Evolutionary conservation across 306 rosid species (phyloP).

Genomic region (cucumber (Cucumis sativus)): Cucumber_9930_V3 NC_026655.2:4085001-4085500

Average conservation of each 20-base stretch:
- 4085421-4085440: constrained; percentile 22
- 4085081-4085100: constrained; percentile 31
- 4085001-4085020: constrained; percentile 73
- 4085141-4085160: constrained; percentile 73
- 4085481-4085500: constrained; percentile 13
- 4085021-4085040: constrained; percentile 95
- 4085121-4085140: constrained; percentile 88
- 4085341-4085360: constrained; percentile 97
- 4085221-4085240: constrained; percentile 44
- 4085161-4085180: constrained; percentile 83
- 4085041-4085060: constrained; percentile 90
- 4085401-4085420: constrained; percentile 95
- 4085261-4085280: constrained; percentile 8
- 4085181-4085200: constrained; percentile 73
- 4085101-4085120: constrained; percentile 82
- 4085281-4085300: constrained; percentile 29
- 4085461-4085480: background rate
- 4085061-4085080: constrained; percentile 30
- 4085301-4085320: constrained; percentile 92
- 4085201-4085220: constrained; percentile 97
- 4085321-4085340: constrained; percentile 96
- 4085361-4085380: constrained; percentile 99
- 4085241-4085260: background rate
- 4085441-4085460: constrained; percentile 5
- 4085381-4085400: constrained; percentile 99